phyloP scores from a whole-genome alignment of 2,329 filamentous ascomycete genomes.

The Balansia obtecta region DNA sequence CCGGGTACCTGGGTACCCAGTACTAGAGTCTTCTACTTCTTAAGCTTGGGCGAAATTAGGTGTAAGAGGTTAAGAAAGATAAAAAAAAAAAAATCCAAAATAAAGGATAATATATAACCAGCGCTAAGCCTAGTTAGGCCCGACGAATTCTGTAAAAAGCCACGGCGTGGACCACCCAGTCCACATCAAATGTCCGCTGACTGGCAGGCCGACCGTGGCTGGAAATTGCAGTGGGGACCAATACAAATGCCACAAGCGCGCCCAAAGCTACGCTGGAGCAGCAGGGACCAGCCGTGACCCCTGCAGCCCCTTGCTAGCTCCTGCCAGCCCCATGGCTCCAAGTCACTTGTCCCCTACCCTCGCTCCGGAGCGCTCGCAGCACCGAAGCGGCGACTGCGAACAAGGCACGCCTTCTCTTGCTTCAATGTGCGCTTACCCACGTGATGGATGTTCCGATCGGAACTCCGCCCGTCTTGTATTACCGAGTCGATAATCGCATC shows the following conservation, averaged over 20 bases:
- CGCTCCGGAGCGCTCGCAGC: not conserved
- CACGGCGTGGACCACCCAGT: not conserved
- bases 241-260: slow-evolving; percentile 1
- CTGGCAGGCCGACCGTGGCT: slow-evolving; percentile 1
- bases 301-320: not conserved
- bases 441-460: not conserved
- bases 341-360: not conserved
- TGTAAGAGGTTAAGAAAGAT: not conserved
- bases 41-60: not conserved
- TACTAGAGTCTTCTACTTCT: not conserved
- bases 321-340: too few relatives aligned
- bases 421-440: not conserved
- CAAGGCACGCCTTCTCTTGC: too few relatives aligned
- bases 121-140: slow-evolving; percentile 1
- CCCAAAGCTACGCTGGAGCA: not conserved
- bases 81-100: not conserved
- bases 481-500: not conserved
- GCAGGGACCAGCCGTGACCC: not conserved
- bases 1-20: not conserved
- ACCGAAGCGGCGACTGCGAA: not conserved
- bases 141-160: not conserved
- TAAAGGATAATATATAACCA: not conserved
- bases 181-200: not conserved
- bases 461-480: not conserved
- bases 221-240: slow-evolving; percentile 8